These are phyloP conservation scores for Teunomyces pallodes DNA, from an alignment of 805 yeast genomes.

Conservation along the genomic window DNA sequence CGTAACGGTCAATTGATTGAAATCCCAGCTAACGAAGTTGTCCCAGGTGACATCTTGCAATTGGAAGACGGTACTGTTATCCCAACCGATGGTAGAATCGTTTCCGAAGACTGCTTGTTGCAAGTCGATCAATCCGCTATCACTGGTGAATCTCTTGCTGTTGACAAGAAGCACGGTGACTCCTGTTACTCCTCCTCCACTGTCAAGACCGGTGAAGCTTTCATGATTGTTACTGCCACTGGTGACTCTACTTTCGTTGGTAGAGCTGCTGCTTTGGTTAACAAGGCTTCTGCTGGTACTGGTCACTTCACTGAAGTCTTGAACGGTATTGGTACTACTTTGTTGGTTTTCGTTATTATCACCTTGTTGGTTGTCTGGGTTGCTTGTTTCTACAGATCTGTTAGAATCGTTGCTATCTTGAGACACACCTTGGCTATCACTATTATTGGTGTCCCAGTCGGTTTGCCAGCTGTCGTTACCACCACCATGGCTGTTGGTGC, in stretches of 20 bases:
- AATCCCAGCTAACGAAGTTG: conserved; percentile 79
- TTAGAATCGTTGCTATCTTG: conserved; percentile 79
- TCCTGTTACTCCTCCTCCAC: conserved; percentile 88
- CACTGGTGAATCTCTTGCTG: conserved; percentile 97
- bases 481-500: conserved; percentile 99
- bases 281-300: conserved; percentile 87
- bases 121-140: conserved; percentile 96
- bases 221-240: conserved; percentile 90
- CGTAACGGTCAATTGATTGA: conserved; percentile 79
- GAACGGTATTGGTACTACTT: conserved; percentile 94
- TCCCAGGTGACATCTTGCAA: conserved; percentile 92
- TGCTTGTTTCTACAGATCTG: conserved; percentile 92
- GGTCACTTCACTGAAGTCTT: conserved; percentile 98
- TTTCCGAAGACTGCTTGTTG: conserved; percentile 79
- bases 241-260: conserved; percentile 96
- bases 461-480: conserved; percentile 98
- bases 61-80: conserved; percentile 91
- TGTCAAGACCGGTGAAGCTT: conserved; percentile 93
- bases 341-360: conserved; percentile 81
- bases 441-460: conserved; percentile 97
- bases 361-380: conserved; percentile 89
- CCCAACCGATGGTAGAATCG: conserved; percentile 90
- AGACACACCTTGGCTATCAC: conserved; percentile 93
- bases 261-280: conserved; percentile 94
- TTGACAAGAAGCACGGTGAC: conserved; percentile 88